Base-by-base conservation (phyloP, 2,329 filamentous ascomycete genomes). In the Byssochlamys sp. region DNA sequence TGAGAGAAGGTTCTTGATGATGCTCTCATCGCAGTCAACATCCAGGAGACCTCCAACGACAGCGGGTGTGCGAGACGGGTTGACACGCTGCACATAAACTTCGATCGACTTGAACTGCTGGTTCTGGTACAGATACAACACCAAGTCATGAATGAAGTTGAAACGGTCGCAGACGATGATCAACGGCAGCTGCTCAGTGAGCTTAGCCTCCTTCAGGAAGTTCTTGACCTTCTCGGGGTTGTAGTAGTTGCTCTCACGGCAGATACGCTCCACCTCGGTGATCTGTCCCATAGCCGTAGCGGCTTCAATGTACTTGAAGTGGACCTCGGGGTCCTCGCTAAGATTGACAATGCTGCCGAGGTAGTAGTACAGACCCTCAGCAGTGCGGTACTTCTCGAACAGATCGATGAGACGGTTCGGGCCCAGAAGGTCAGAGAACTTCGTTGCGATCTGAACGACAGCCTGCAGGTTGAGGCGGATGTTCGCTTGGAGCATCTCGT, bases 151-250 rank as follows among this genome's bases (percentile, higher is more conserved):
- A 49, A 97, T 90, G 69, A 99, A 96, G 79, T 97, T 95, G 83
- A 95, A 96, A n/a, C 92, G 90, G 71, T 99, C 94, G 77, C 95
- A 99, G 59, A 99, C 91, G 66, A 97, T 96, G 76, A 99, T 99
- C 56, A 99, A 80, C 50, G 94, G 94, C 50, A 99, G 82, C 77
- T 96, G 92, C 74, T 99, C 94, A 1, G 87, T 86, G 51, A 99
- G 80, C 64, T 87, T 88, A 56, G 94, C 92, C 73, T 99, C 95
- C 79, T 99, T 99, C 61, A 99, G 80, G 84, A 97, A 99, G 79
- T 99, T 99, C 82, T 96, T 96, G 58, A 96, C 90, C 80, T 96
- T 95, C 75, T 96, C 91, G 0, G 91, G 83, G 73, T 96, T 92
- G 77, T 91, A 92, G 69, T 83, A 82, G 72, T 88, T 91, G 81